phyloP scores from a whole-genome alignment of 345 rosid genomes.

The Eucalyptus pauciflora region DNA sequence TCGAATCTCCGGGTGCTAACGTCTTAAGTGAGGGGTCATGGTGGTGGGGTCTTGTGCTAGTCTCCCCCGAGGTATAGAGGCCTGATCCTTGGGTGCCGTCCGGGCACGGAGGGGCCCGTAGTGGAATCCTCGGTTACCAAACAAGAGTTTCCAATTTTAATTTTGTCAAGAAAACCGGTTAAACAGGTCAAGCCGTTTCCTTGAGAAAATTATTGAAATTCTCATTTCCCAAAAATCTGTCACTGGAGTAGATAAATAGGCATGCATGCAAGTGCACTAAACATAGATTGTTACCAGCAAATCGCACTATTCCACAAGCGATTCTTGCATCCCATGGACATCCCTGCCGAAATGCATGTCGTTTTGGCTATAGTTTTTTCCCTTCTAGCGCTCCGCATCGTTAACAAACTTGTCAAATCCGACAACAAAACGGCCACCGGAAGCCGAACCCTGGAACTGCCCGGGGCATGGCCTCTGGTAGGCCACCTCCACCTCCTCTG shows the following conservation, averaged over 20 bases:
- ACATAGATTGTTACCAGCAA: neutral
- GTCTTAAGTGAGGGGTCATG: no score
- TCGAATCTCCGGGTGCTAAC: no score
- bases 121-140: no score
- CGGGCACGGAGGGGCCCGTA: no score
- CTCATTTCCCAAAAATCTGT: no score
- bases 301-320: neutral
- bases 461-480: neutral
- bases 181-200: no score
- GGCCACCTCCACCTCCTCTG: slow-evolving; percentile 8
- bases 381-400: neutral
- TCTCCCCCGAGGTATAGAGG: no score
- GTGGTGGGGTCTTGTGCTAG: no score
- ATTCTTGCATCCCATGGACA: neutral
- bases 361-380: neutral
- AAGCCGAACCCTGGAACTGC: neutral
- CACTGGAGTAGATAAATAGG: neutral
- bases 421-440: neutral
- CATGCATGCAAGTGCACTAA: neutral
- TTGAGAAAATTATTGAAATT: no score
- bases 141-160: no score
- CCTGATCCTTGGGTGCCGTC: rapidly evolving
- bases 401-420: neutral
- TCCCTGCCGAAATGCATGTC: neutral
- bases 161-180: no score